Percentiles rank a stretch among this genome's conserved stretches.
These are phyloP conservation scores for Boletus smithii DNA, from an alignment of 1,284 basidiomycete species.

Conservation along the genomic window DNA sequence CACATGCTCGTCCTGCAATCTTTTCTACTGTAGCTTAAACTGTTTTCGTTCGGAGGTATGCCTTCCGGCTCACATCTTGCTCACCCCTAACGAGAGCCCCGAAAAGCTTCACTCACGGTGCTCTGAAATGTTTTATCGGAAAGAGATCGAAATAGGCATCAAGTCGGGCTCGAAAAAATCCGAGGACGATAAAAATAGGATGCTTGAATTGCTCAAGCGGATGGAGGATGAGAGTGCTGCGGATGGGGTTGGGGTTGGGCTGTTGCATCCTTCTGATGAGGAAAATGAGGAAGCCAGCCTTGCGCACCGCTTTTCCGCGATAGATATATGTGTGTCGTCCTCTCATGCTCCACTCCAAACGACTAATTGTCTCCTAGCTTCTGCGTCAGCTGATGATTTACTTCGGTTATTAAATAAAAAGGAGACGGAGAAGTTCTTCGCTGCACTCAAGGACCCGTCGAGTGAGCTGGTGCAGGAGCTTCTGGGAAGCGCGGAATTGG, in stretches of 20 bases:
- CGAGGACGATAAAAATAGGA: constrained; percentile 52
- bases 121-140: constrained; percentile 74
- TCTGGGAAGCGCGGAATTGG: constrained; percentile 55
- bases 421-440: constrained; percentile 59
- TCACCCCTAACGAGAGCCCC: not conserved
- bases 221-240: constrained; percentile 61
- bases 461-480: constrained; percentile 56
- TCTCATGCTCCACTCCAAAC: not conserved
- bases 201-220: constrained; percentile 65
- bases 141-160: constrained; percentile 63
- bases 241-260: constrained; percentile 34
- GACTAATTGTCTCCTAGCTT: constrained; percentile 38
- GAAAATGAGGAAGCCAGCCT: constrained; percentile 47
- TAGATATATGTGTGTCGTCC: constrained; percentile 61
- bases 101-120: constrained; percentile 61
- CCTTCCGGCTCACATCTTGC: not conserved
- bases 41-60: constrained; percentile 74
- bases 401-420: constrained; percentile 58
- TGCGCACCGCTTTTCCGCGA: constrained; percentile 46
- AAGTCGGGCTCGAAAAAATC: constrained; percentile 50
- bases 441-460: constrained; percentile 53
- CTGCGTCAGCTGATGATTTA: constrained; percentile 54
- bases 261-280: constrained; percentile 38
- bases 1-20: constrained; percentile 76
- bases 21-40: constrained; percentile 71